A percentile compares a stretch with the other conserved stretches of the same genome.
Conservation (phyloP, 306 rosid genomes). For the Cajanus cajan region DNA sequence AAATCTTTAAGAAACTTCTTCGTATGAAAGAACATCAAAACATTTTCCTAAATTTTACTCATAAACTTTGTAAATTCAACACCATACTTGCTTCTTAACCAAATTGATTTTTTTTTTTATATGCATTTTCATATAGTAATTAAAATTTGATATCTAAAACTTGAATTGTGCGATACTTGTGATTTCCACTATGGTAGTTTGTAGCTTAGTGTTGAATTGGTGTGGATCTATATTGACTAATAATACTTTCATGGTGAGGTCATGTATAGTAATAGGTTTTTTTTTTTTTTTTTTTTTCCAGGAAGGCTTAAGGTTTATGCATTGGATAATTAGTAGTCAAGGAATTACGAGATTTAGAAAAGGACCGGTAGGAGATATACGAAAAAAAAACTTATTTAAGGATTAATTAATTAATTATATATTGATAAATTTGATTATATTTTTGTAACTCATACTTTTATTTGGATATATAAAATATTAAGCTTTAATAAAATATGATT, state of each 20-base stretch:
- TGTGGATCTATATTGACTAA: no score
- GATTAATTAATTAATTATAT: no score
- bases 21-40: neutral
- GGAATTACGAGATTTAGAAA: no score
- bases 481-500: neutral
- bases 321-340: no score
- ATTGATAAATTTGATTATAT: neutral
- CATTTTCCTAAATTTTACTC: neutral
- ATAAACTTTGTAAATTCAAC: neutral
- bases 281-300: no score
- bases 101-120: no score
- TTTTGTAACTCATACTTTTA: neutral
- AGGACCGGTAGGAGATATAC: no score
- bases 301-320: no score
- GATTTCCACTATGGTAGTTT: neutral
- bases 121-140: neutral
- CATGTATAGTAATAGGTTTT: no score
- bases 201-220: no score
- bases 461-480: neutral
- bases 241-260: no score
- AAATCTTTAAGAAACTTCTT: no score
- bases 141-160: neutral
- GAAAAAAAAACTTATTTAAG: neutral
- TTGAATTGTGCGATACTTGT: neutral
- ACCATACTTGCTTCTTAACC: neutral